Evolutionary conservation across 2,329 filamentous ascomycete species (phyloP).

Genomic region (Dothiorella sarmentorum): DNA sequence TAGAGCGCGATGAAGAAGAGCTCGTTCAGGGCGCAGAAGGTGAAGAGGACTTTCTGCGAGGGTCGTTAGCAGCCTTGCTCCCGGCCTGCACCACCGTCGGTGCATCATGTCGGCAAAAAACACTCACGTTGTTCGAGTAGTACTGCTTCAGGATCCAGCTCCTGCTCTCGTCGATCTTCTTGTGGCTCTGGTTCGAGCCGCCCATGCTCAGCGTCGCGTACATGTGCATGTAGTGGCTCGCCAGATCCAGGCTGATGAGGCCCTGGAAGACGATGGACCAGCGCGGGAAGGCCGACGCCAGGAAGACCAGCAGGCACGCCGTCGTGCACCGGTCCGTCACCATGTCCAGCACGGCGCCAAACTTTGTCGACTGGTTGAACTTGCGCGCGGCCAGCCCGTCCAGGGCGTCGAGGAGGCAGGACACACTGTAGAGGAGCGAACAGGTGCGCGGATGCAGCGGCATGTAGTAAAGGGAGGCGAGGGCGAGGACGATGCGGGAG

Average conservation of each 20-base stretch:
- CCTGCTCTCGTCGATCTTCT: conserved; percentile 83
- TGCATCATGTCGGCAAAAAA: neutral
- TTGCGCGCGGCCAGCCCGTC: conserved; percentile 88
- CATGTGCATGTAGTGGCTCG: conserved; percentile 99
- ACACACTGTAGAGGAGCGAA: conserved; percentile 85
- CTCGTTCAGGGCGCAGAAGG: conserved; percentile 88
- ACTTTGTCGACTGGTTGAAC: conserved; percentile 88
- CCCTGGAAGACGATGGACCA: conserved; percentile 94
- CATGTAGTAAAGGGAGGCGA: conserved; percentile 98
- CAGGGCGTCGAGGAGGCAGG: conserved; percentile 90
- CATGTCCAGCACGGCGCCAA: conserved; percentile 97
- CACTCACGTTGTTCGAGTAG: conserved; percentile 88
- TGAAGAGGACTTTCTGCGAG: conserved; percentile 77
- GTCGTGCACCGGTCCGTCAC: conserved; percentile 98
- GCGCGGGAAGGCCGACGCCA: conserved; percentile 89
- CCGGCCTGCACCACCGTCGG: neutral
- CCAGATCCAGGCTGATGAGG: conserved; percentile 85
- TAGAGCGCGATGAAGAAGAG: conserved; percentile 98
- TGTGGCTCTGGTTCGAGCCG: conserved; percentile 76
- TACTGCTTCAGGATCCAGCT: conserved; percentile 92
- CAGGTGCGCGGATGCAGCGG: conserved; percentile 96
- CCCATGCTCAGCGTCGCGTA: conserved; percentile 90
- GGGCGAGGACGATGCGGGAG: conserved; percentile 56
- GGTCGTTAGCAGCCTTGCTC: conserved; percentile 13
- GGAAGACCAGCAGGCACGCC: conserved; percentile 87